Evolutionary conservation across 2,329 filamentous ascomycete genomes (phyloP), one percentile per base, ranked within the genome.

Genomic region (Paradendryphiella salina): DNA sequence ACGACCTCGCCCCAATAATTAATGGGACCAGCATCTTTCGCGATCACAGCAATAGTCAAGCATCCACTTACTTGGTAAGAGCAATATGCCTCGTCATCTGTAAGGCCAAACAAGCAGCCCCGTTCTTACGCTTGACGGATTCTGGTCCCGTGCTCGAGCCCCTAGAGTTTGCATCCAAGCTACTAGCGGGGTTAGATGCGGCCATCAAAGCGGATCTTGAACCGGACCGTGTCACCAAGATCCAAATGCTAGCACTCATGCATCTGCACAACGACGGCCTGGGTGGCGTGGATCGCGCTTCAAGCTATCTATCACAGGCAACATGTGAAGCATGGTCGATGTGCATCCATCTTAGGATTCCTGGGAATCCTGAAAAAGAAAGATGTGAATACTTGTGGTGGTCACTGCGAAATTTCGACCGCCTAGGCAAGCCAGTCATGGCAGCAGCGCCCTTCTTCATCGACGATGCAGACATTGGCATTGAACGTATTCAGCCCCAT

Each of bases 271-370:
- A 48, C 11, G 45, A 48, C 4, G 45, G 45, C 0, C 6, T 48
- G 31, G 37, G 36, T 9, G 45, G 45, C 13, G 37, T 42, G 0
- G 45, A 48, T 5, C 29, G 45, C 21, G 37, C 45, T 5, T 48
- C 45, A 1, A 41, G 31, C 21, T 31, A 36, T 10, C 10, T 48
- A 4, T 48, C 45, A 3, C 45, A 42, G 15, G 45, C 45, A 1
- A 48, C 42, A 2, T 48, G 37, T 3, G 45, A 48, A 48, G 45
- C 45, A 1, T 48, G 45, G 45, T 48, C 45, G 5, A 41, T 48
- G 37, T 41, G 45, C 10, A 41, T 48, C 35, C 45, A 48, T 11
- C 10, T 48, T 1, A 42, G 35, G 15, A 48, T 21, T n/a, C 31
- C 45, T 9, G 45, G 6, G 3, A 48, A 42, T 15, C 37, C 45